Base-by-base conservation (phyloP, 306 rosid species). In the peach (Prunus persica) region DNA sequence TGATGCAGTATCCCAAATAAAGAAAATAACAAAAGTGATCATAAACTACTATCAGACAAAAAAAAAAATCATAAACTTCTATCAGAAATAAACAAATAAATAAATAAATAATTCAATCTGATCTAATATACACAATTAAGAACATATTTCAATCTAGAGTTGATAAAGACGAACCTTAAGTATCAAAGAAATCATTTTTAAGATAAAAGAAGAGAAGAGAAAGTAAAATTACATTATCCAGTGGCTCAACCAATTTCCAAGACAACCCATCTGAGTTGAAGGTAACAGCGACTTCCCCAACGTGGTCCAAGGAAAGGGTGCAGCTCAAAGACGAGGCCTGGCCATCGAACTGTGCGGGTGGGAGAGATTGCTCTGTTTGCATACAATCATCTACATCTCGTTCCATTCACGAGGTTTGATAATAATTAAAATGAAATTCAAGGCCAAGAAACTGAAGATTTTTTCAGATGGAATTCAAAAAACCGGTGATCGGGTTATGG, bases 271-370 rank as follows among this genome's bases (percentile, higher is more conserved):
- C 84, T 13, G 96, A 78, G 65, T 85, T 68, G 61, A 79, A 88
- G 86, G 81, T 80, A 75, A 90, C 86, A 24, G 34, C 24, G 69
- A 88, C 96, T 78, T 87, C 87, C 11, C 96, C 97, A 67, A 83
- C 84, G 70, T 67, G 86, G 80, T 92, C 90, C 86, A 95, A 86
- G 65, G 83, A 86, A 56, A 94, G 58, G 78, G 77, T 74, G 25
- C 90, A 87, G 78, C 87, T 82, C 84, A 81, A 82, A 78, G 63
- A 27, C 75, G 86, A 54, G 16, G 69, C 34, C 76, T 80, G 81
- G 49, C 51, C 73, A 32, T 79, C 71, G 12, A 77, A 30, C 79
- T 22, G 81, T 20, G 79, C 58, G 63, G 22, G 22, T 11, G 80
- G 81, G 57, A 28, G 72, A 79, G 80, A 74, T 20, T 67, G 38